Evolutionary conservation across 2,329 filamentous ascomycete species (phyloP).

Genomic region (Pseudogymnoascus sp.): DNA sequence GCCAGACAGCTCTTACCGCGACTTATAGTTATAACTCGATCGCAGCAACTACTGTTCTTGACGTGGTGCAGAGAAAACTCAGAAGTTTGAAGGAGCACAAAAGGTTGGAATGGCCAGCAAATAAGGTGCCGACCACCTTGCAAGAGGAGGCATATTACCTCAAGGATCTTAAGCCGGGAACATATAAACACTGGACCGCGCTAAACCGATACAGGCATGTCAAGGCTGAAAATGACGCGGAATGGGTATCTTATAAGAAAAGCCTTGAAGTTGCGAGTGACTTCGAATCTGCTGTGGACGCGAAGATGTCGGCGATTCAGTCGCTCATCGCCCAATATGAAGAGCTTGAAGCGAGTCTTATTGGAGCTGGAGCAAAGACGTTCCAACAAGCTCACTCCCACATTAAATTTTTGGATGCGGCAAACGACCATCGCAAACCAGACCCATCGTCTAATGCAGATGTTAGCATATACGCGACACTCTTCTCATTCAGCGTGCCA

Average conservation of each 20-base stretch:
- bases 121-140: slow-evolving; percentile 26
- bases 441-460: slow-evolving; percentile 1
- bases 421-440: background rate
- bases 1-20: slow-evolving; percentile 32
- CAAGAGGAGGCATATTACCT: slow-evolving; percentile 47
- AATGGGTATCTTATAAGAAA: slow-evolving; percentile 32
- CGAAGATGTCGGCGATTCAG: slow-evolving; percentile 52
- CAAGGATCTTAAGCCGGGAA: slow-evolving; percentile 42
- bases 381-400: slow-evolving; percentile 60
- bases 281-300: slow-evolving; percentile 30
- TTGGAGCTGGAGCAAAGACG: slow-evolving; percentile 57
- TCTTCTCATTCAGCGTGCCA: slow-evolving; percentile 21
- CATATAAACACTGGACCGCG: slow-evolving; percentile 56
- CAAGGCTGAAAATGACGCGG: slow-evolving; percentile 30
- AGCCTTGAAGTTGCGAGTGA: slow-evolving; percentile 28
- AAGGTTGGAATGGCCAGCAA: slow-evolving; percentile 16
- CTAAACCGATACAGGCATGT: slow-evolving; percentile 23
- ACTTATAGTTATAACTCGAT: slow-evolving; percentile 23
- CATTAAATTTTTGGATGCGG: slow-evolving; percentile 20
- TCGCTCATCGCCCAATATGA: slow-evolving; percentile 47
- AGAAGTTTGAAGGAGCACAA: slow-evolving; percentile 36
- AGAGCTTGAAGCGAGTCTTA: slow-evolving; percentile 47
- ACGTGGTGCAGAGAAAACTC: slow-evolving; percentile 51
- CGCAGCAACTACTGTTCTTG: slow-evolving; percentile 49
- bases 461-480: slow-evolving; percentile 19